Base-by-base conservation (phyloP, 345 rosid species). In the Populus nigra region DNA sequence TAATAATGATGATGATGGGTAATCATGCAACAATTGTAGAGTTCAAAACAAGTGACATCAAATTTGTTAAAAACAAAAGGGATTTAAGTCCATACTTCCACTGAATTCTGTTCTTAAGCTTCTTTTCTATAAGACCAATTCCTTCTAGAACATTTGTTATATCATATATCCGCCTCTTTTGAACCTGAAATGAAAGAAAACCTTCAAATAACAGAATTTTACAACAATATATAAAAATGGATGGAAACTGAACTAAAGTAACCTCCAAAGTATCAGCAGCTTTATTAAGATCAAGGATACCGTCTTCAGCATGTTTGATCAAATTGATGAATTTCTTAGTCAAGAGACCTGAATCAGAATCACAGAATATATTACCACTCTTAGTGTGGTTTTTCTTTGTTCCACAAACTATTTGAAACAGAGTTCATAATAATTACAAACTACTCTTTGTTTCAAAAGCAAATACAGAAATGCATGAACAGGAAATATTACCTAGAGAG, bases 131-230 rank as follows among this genome's bases (percentile, higher is more conserved):
- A 50, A 93, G 93, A 85, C 98, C 98, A 89, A 93, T 92, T 75
- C 99, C 99, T 91, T 93, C 99, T 68, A 96, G 87, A 59, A 96
- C 99, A 89, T 93, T 96, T 82, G 98, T 96, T 78, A 96, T 93
- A 83, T 96, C 99, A 78, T 96, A 96, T 85, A 96, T 92, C 79
- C 99, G 88, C 83, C 99, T 89, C 84, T 96, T 96, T 92, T 96
- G 98, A 79, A 96, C 99, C 99, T 96, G 84, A 29, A 47, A 72
- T 33, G 65, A 70, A 43, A 77, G 79, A 74, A 80, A 71, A 77
- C 73, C 77, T 81, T 71, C 23, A 66, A 80, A 10, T 78, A 66
- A 65, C 43, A 57, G 43, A 80, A 75, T 43, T 74, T 63, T 20
- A 39, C 4, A 25, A 65, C 9, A 62, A 31, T 36, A n/a, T 59